These are phyloP conservation scores for Tricholoma sp. DNA, from an alignment of 768 basidiomycete species.

Conservation along the genomic window DNA sequence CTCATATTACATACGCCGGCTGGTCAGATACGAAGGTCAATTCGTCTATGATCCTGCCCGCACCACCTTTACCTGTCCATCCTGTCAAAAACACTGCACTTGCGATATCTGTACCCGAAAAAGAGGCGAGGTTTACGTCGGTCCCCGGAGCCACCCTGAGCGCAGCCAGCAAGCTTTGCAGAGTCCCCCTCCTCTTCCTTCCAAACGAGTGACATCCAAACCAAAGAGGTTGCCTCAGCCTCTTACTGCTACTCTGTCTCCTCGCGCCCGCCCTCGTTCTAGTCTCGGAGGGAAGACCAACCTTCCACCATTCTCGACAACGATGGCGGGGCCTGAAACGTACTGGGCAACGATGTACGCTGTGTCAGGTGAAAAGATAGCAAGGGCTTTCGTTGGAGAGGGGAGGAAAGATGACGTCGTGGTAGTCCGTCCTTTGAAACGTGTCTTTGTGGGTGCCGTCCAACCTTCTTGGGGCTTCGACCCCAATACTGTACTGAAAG, in stretches of 20 bases:
- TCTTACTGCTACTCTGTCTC: not conserved
- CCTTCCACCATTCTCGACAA: constrained; percentile 4
- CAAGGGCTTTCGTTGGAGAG: constrained; percentile 19
- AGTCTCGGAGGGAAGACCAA: constrained; percentile 7
- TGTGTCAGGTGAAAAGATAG: constrained; percentile 23
- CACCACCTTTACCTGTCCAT: constrained; percentile 36
- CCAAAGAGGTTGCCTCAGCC: not conserved
- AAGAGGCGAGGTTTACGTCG: constrained; percentile 43
- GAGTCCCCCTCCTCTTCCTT: not conserved
- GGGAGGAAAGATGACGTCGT: constrained; percentile 18
- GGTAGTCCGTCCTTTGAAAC: constrained; percentile 10
- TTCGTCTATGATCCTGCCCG: constrained; percentile 14
- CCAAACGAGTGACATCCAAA: not conserved
- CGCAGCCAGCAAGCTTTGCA: not conserved
- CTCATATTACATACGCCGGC: not conserved
- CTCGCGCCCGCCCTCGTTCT: not conserved
- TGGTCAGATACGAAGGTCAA: constrained; percentile 20
- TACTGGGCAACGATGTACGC: constrained; percentile 29
- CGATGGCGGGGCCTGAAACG: constrained; percentile 13
- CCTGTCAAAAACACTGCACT: constrained; percentile 40
- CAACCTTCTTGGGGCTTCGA: constrained; percentile 28
- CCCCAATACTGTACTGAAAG: constrained; percentile 4
- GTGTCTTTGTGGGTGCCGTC: constrained; percentile 25
- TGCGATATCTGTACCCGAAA: constrained; percentile 40
- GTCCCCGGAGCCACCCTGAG: not conserved